phyloP scores from a whole-genome alignment of 768 basidiomycete species.

The Polyporus arcularius region DNA sequence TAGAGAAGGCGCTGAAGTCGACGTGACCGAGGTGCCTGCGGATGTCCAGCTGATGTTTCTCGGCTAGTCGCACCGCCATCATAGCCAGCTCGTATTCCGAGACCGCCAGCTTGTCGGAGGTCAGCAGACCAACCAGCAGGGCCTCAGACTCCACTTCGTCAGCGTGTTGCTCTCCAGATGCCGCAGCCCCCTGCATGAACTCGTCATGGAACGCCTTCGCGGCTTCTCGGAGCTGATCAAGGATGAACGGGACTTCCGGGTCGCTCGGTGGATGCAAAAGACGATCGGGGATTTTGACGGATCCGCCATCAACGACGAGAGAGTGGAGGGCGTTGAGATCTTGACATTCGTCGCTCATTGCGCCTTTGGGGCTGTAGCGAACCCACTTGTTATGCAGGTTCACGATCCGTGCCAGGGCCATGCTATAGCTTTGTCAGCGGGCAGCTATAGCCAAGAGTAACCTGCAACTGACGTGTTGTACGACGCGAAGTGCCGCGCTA shows the following conservation, averaged over 20 bases:
- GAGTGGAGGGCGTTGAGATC: conserved; percentile 74
- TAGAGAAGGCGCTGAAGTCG: conserved; percentile 56
- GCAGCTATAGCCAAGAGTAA: background rate
- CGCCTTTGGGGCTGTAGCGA: conserved; percentile 53
- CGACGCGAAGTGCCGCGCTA: conserved; percentile 65
- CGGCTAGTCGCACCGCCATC: conserved; percentile 47
- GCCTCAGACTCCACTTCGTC: conserved; percentile 41
- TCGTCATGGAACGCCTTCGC: conserved; percentile 45
- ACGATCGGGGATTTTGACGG: conserved; percentile 58
- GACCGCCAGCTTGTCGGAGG: conserved; percentile 51
- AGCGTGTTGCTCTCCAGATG: conserved; percentile 6
- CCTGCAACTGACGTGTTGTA: conserved; percentile 54
- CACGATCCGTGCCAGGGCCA: conserved; percentile 57
- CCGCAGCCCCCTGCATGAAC: conserved; percentile 38
- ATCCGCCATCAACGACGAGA: conserved; percentile 66
- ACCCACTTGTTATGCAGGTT: conserved; percentile 64
- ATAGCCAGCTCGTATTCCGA: conserved; percentile 66
- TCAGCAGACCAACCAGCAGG: conserved; percentile 47
- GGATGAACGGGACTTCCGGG: conserved; percentile 46
- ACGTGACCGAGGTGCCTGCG: conserved; percentile 50
- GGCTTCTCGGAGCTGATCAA: conserved; percentile 52
- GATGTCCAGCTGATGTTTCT: conserved; percentile 46
- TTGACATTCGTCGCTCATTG: conserved; percentile 64
- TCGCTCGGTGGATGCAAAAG: conserved; percentile 49
- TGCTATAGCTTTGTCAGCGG: conserved; percentile 34